Evolutionary conservation across 371 early-diverging fungal species (phyloP).

Genomic region (Smittium culicis): DNA sequence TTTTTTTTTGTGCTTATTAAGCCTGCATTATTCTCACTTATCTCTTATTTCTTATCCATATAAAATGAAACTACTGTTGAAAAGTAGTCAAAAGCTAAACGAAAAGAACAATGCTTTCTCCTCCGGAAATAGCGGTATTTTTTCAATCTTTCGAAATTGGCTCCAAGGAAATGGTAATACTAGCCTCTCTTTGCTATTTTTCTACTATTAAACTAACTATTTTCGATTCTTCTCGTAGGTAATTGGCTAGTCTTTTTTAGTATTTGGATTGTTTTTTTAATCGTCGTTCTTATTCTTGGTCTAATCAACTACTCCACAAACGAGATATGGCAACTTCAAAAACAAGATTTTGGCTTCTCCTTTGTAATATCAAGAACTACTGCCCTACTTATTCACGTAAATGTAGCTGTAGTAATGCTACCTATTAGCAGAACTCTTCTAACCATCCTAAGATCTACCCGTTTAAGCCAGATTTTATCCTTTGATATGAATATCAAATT

Average conservation of each 20-base stretch:
- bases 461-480: slow-evolving; percentile 54
- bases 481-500: slow-evolving; percentile 70
- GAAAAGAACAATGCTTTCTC: too few relatives aligned
- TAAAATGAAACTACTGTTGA: too few relatives aligned
- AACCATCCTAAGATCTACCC: slow-evolving; percentile 51
- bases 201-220: too few relatives aligned
- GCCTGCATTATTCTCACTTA: too few relatives aligned
- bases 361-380: slow-evolving; percentile 43
- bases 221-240: not conserved
- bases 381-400: slow-evolving; percentile 48
- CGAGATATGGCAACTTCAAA: slow-evolving; percentile 24
- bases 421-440: slow-evolving; percentile 70
- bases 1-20: too few relatives aligned
- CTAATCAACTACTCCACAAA: not conserved
- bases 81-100: too few relatives aligned
- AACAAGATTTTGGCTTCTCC: slow-evolving; percentile 33
- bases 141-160: too few relatives aligned
- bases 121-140: too few relatives aligned
- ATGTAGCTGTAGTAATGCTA: slow-evolving; percentile 60
- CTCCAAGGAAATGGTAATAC: too few relatives aligned
- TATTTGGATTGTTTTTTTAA: not conserved
- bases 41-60: too few relatives aligned
- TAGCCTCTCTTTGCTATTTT: too few relatives aligned
- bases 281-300: not conserved
- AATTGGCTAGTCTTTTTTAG: not conserved